These are phyloP conservation scores for Ephemerocybe angulata DNA, from an alignment of 768 basidiomycete species.

Conservation along the genomic window DNA sequence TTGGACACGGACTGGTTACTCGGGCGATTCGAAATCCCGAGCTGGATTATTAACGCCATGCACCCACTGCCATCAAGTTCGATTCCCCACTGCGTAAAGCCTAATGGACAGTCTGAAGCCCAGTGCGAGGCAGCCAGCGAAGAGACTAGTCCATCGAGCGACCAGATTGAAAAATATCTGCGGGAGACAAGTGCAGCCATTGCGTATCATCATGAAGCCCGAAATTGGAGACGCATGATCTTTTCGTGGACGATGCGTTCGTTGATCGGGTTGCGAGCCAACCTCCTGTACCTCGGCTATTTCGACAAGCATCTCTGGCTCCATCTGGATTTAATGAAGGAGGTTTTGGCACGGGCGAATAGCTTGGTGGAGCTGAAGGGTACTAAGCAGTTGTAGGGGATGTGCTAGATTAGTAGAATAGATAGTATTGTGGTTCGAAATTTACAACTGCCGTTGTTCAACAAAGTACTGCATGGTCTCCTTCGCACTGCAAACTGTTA, in stretches of 20 bases:
- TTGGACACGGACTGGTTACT: slow-evolving; percentile 37
- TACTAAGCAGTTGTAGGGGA: not conserved
- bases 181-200: slow-evolving; percentile 15
- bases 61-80: slow-evolving; percentile 26
- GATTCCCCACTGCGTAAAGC: not conserved
- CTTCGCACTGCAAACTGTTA: slow-evolving; percentile 16
- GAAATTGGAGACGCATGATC: slow-evolving; percentile 11
- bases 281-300: slow-evolving; percentile 33
- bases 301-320: slow-evolving; percentile 30
- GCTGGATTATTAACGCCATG: slow-evolving; percentile 36
- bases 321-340: slow-evolving; percentile 25
- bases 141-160: not conserved
- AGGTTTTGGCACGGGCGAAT: slow-evolving; percentile 23
- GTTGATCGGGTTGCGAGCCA: slow-evolving; percentile 29
- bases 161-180: not conserved
- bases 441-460: not conserved
- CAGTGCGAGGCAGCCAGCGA: not conserved
- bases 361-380: not conserved
- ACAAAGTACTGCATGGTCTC: slow-evolving; percentile 25
- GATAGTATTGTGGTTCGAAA: not conserved
- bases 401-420: not conserved
- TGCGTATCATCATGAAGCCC: slow-evolving; percentile 19
- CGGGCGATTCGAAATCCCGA: slow-evolving; percentile 30
- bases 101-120: not conserved
- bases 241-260: slow-evolving; percentile 20